A percentile compares a stretch with the other conserved stretches of the same genome.
Evolutionary conservation across 2,329 filamentous ascomycete genomes (phyloP).

Genomic region (Ophiosphaerella narmari): DNA sequence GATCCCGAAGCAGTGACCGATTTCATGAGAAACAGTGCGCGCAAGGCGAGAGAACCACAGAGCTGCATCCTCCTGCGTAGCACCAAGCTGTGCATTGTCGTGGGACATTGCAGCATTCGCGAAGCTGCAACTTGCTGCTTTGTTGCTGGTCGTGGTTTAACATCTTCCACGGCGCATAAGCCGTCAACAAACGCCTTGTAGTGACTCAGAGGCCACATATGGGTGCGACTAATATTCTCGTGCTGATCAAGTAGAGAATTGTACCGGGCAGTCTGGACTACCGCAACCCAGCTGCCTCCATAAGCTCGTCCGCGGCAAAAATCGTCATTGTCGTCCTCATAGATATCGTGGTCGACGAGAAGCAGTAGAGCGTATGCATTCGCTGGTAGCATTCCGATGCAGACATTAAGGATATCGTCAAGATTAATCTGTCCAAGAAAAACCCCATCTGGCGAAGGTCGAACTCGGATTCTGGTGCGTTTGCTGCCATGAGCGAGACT

Average conservation of each 20-base stretch:
- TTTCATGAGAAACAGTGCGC: constrained; percentile 63
- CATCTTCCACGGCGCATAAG: constrained; percentile 41
- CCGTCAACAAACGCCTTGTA: constrained; percentile 58
- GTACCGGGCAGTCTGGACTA: constrained; percentile 67
- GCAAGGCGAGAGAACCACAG: constrained; percentile 64
- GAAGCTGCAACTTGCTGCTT: constrained; percentile 12
- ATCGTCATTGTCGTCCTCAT: constrained; percentile 67
- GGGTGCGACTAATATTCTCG: constrained; percentile 54
- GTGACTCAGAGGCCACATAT: constrained; percentile 69
- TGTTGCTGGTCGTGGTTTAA: constrained; percentile 13
- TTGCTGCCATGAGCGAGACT: constrained; percentile 50
- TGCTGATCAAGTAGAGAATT: constrained; percentile 54
- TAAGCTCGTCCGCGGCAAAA: constrained; percentile 71
- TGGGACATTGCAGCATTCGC: constrained; percentile 12
- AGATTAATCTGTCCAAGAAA: constrained; percentile 63
- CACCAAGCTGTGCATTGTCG: constrained; percentile 7
- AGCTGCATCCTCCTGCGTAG: constrained; percentile 34
- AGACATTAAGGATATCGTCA: constrained; percentile 63
- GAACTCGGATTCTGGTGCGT: constrained; percentile 57
- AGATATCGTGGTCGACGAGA: constrained; percentile 65
- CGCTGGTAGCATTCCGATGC: constrained; percentile 57
- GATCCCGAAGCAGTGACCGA: constrained; percentile 70
- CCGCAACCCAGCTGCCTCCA: constrained; percentile 64
- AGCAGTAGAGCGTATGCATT: constrained; percentile 65
- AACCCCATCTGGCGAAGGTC: constrained; percentile 53